These are phyloP conservation scores for Citrus maxima DNA, from an alignment of 345 rosid species.

Conservation along the genomic window DNA sequence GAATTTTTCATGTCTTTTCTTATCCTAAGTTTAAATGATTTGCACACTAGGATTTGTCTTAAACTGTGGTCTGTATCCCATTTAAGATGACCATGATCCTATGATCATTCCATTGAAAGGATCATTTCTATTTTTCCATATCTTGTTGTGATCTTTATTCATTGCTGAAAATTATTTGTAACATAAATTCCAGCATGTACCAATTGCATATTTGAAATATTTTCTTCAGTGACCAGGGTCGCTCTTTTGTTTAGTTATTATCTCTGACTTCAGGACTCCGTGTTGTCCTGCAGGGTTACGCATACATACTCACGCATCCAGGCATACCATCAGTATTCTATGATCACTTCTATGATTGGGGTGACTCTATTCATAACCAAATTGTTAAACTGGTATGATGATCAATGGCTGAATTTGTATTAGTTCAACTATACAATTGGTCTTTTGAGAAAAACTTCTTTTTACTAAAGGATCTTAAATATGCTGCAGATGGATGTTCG, in stretches of 20 bases:
- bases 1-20: neutral
- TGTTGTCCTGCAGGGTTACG: slow-evolving; percentile 59
- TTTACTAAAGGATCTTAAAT: neutral
- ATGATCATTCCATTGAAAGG: too few species aligned
- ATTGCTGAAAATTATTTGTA: neutral
- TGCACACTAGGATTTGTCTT: too few species aligned
- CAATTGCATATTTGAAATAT: neutral
- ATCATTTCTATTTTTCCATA: neutral
- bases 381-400: slow-evolving; percentile 65
- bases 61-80: too few species aligned
- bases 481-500: slow-evolving; percentile 54
- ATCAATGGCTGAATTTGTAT: neutral
- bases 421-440: neutral
- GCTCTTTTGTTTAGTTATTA: neutral
- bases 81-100: too few species aligned
- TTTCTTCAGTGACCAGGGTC: neutral
- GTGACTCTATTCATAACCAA: slow-evolving; percentile 59
- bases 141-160: neutral
- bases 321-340: slow-evolving; percentile 86
- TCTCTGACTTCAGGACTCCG: neutral
- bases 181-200: neutral
- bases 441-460: neutral
- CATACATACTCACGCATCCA: slow-evolving; percentile 90
- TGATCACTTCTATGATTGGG: slow-evolving; percentile 85
- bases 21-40: neutral